Base-by-base conservation (phyloP, 129 eudicot species). In the Chrysanthemum seticuspe region DNA sequence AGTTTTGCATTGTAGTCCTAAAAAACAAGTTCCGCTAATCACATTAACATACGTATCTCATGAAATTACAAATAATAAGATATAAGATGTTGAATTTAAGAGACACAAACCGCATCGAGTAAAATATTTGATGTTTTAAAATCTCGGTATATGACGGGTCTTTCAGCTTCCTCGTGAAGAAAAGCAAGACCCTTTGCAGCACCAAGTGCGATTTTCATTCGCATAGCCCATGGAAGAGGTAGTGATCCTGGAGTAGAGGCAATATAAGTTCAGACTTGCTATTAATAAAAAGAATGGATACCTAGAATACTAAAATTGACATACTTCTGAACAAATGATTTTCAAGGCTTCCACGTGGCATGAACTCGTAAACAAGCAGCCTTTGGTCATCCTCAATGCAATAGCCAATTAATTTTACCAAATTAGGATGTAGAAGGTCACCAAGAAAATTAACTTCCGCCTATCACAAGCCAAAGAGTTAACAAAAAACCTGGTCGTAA, bases 321-420 rank as follows among this genome's bases (percentile, higher is more conserved):
- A 60, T 94, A 94, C 99, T 90, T 83, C 92, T 85, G 72, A 94
- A 94, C 68, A 94, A 82, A 85, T 94, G 99, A 80, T 94, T 90
- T 82, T 94, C 99, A 82, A 94, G 79, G 80, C 99, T 94, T 82
- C 98, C 98, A 18, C 97, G 87, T 29, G 98, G 90, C 98, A 94
- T 90, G 58, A 87, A 94, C 78, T 94, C 98, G 47, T 94, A 94
- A 49, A 94, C 98, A 8, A 94, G 93, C 71, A 94, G 86, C 86
- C 98, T 90, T 74, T 94, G 97, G 64, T 94, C 96, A 68, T 88
- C 99, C 79, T 94, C 99, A 6, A 91, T 94, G 90, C 97, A 88
- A 72, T 81, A 94, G 1, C 99, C 99, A 36, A 88, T 85, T 73
- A 94, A 81, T 79, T 90, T 94, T 13, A 94, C 99, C 86, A 94